phyloP scores from a whole-genome alignment of 768 basidiomycete species.

The Sarcodon sp. region DNA sequence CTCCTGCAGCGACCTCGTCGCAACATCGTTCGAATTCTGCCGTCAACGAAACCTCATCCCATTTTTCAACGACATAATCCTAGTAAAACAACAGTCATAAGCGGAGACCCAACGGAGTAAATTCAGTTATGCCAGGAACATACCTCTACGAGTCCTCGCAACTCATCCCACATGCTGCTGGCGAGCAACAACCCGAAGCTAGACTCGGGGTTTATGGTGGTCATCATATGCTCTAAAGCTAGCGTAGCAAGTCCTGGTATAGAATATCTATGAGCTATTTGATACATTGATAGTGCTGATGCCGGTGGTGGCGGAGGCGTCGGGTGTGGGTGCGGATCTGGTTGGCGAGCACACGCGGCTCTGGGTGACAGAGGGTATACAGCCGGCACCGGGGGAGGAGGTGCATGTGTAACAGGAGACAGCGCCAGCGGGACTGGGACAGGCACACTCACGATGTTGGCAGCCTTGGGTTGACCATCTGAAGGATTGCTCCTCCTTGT shows the following conservation, averaged over 20 bases:
- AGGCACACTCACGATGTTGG: constrained; percentile 14
- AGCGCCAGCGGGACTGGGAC: constrained; percentile 25
- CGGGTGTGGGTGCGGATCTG: constrained; percentile 66
- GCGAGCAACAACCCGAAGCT: constrained; percentile 62
- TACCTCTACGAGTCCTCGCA: constrained; percentile 49
- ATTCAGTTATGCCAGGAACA: constrained; percentile 9
- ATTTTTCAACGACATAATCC: constrained; percentile 70
- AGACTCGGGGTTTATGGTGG: constrained; percentile 48
- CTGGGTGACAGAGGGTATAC: not conserved
- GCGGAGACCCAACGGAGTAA: constrained; percentile 4
- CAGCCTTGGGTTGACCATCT: constrained; percentile 1
- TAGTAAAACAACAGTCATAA: not conserved
- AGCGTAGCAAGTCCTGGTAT: constrained; percentile 54
- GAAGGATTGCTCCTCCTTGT: constrained; percentile 8
- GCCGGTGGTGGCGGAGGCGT: constrained; percentile 48
- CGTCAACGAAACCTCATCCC: constrained; percentile 54
- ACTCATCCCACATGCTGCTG: constrained; percentile 52
- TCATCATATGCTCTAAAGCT: constrained; percentile 63
- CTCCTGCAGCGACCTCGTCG: constrained; percentile 60
- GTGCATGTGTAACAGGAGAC: constrained; percentile 15
- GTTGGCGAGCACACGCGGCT: constrained; percentile 14
- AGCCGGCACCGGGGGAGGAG: constrained; percentile 28
- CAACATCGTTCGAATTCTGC: constrained; percentile 60
- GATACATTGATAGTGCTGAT: constrained; percentile 64
- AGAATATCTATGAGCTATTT: constrained; percentile 62